phyloP scores from a whole-genome alignment of 345 rosid genomes.

The sweet orange (Citrus sinensis) region DVS_A1.0 CM039165.1:9535501-9536000 shows the following conservation, averaged over 20 bases:
- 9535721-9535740: neutral
- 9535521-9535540: too few species aligned
- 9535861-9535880: too few species aligned
- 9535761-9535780: neutral
- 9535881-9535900: too few species aligned
- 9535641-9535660: conserved; percentile 29
- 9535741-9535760: neutral
- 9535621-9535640: conserved; percentile 26
- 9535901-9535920: neutral
- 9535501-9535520: too few species aligned
- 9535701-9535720: conserved; percentile 5
- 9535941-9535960: neutral
- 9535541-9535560: too few species aligned
- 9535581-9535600: conserved; percentile 6
- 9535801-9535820: neutral
- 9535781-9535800: neutral
- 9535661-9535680: conserved; percentile 15
- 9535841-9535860: too few species aligned
- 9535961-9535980: too few species aligned
- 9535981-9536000: neutral
- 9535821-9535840: too few species aligned
- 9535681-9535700: neutral
- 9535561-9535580: neutral
- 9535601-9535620: conserved; percentile 18
- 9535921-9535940: neutral